A percentile compares a stretch with the other conserved stretches of the same genome.
phyloP scores from a whole-genome alignment of 140 eudicot species.

The Flaveria floridana region DNA sequence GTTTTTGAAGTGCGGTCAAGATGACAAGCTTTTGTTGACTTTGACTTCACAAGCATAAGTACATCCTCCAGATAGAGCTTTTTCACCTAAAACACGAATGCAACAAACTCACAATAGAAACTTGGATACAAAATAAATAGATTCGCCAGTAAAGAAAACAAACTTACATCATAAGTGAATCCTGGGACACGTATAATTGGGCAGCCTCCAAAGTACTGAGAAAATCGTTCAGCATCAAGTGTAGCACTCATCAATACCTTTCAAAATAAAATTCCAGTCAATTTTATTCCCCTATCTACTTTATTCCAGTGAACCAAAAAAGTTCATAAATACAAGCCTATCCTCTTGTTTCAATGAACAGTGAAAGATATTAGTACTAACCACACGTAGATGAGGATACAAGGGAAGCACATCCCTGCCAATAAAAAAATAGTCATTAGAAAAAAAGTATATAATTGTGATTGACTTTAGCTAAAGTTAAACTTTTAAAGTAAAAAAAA shows the following conservation, averaged over 20 bases:
- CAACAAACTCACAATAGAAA: conserved; percentile 9
- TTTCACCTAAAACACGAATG: conserved; percentile 58
- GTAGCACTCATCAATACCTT: conserved; percentile 98
- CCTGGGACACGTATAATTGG: conserved; percentile 94
- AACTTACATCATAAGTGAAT: conserved; percentile 79
- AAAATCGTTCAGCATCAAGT: conserved; percentile 84
- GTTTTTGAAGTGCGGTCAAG: too few relatives aligned
- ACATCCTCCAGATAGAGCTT: conserved; percentile 69
- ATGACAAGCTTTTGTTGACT: conserved; percentile 21
- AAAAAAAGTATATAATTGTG: conserved; percentile 1
- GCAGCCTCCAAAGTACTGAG: conserved; percentile 88
- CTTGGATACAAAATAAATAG: background rate
- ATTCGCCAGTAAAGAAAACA: conserved; percentile 10
- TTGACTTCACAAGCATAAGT: conserved; percentile 54
- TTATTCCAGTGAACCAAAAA: background rate
- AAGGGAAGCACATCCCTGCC: conserved; percentile 89
- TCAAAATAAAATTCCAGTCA: conserved; percentile 14
- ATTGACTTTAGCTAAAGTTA: conserved; percentile 9
- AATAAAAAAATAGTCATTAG: background rate
- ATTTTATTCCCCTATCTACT: background rate
- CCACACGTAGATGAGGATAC: conserved; percentile 85
- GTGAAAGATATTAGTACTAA: conserved; percentile 35
- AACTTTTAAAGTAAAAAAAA: conserved; percentile 11
- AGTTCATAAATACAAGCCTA: background rate
- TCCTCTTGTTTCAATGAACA: background rate